Base-by-base conservation (phyloP, 2,329 filamentous ascomycete species). In the Alternaria dauci region DNA sequence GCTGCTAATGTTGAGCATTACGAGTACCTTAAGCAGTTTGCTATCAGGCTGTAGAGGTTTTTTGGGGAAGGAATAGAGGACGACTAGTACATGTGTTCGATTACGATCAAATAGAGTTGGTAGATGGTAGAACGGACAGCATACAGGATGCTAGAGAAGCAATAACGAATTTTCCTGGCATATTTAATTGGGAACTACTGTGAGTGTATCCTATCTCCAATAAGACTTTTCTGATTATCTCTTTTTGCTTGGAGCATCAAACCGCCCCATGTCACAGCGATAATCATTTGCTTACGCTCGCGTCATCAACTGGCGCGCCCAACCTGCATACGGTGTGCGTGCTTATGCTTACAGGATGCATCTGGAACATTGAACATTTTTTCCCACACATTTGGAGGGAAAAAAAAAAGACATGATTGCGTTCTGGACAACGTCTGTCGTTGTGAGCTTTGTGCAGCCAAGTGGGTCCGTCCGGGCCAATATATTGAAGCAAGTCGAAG, bases 1-100 rank as follows among this genome's bases (percentile, higher is more conserved):
- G 85, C 91, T 62, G 88, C 86, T 55, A 94, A 93, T 71, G 81
- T 91, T 48, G 82, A 84, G 52, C 85, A 93, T 75, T 95, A 95
- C 77, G 90, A 94, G 79, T 93, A 94, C 75, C 81, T 95, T 78
- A 94, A 91, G 85, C 85, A 87, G 71, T 95, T 92, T 79, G 88
- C 88, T 62, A 83, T 93, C 72, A 86, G 87, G 78, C 55, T 75
- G 8, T 71, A 68, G 43, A 26, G 8, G 1, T 26, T 11, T 18
- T 8, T 8, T 2, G 14, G 8, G 30, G 23, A 9, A 5, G 1
- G 14, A 14, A n/a, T 11, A 7, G 14, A 50, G 12, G 20, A 50
- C 2, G 30, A 16, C 8, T 34, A 8, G 14, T n/a, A 16, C 28
- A 34, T 23, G 6, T 14, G 12, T 9, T 48, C 28, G 8, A 16